Evolutionary conservation across 768 basidiomycete genomes (phyloP).

Genomic region (Tricholoma furcatifolium): DNA sequence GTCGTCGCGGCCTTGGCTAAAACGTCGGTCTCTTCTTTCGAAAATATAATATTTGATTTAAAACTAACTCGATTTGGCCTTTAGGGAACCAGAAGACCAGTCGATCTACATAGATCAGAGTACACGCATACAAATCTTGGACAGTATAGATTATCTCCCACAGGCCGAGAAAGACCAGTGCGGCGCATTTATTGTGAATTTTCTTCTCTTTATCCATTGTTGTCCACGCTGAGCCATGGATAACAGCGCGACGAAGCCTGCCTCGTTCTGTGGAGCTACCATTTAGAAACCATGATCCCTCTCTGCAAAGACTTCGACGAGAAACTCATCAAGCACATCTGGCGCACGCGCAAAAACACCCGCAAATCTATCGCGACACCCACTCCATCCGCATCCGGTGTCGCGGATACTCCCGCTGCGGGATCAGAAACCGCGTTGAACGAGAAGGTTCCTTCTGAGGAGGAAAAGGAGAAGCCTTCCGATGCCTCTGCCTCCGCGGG

Average conservation of each 20-base stretch:
- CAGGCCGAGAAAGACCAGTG: conserved; percentile 87
- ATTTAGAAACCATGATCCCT: conserved; percentile 65
- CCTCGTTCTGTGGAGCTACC: conserved; percentile 82
- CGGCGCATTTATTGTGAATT: conserved; percentile 70
- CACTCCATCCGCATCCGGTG: not conserved
- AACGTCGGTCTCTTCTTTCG: conserved; percentile 42
- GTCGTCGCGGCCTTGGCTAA: conserved; percentile 75
- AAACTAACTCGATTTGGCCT: not conserved
- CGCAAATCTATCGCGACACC: conserved; percentile 18
- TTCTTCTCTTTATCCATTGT: not conserved
- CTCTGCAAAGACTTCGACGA: conserved; percentile 72
- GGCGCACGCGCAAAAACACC: conserved; percentile 46
- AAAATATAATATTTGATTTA: not conserved
- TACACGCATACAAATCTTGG: conserved; percentile 84
- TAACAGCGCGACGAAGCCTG: conserved; percentile 65
- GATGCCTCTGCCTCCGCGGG: not conserved
- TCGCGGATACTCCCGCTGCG: conserved; percentile 13
- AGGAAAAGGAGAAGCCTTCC: conserved; percentile 14
- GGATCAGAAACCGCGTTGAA: conserved; percentile 30
- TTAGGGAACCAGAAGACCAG: conserved; percentile 48
- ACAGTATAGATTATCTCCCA: conserved; percentile 62
- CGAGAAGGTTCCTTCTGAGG: conserved; percentile 30
- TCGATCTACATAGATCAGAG: conserved; percentile 73
- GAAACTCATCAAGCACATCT: conserved; percentile 79
- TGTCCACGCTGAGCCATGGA: not conserved